phyloP scores from a whole-genome alignment of 129 eudicot species.

The Helichrysum umbraculigerum region DNA sequence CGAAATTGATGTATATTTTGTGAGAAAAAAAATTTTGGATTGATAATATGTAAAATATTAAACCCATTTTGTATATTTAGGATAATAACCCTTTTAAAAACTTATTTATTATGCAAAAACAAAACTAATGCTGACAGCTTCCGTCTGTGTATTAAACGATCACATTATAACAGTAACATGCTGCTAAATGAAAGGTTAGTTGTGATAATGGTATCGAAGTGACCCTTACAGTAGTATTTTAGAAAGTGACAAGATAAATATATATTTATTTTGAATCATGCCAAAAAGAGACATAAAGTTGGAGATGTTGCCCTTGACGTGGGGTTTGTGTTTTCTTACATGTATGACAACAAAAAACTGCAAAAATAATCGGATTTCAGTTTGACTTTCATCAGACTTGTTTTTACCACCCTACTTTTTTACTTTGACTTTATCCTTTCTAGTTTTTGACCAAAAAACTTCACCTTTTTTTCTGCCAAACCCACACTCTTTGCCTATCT shows the following conservation, averaged over 20 bases:
- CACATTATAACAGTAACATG: too few relatives aligned
- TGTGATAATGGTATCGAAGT: too few relatives aligned
- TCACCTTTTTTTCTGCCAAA: neutral
- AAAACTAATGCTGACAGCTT: too few relatives aligned
- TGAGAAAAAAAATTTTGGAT: too few relatives aligned
- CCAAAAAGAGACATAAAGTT: conserved; percentile 35
- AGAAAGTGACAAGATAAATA: neutral
- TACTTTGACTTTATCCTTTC: conserved; percentile 15
- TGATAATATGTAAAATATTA: too few relatives aligned
- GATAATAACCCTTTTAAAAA: too few relatives aligned
- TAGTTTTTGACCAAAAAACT: neutral
- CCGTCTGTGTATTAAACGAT: too few relatives aligned
- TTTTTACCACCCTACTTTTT: conserved; percentile 10
- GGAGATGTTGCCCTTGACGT: conserved; percentile 32
- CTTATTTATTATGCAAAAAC: too few relatives aligned
- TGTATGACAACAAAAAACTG: conserved; percentile 11
- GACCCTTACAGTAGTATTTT: too few relatives aligned
- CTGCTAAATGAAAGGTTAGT: too few relatives aligned
- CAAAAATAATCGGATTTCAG: conserved; percentile 6
- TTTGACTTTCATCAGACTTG: conserved; percentile 21
- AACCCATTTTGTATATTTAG: too few relatives aligned
- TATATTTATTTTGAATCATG: neutral
- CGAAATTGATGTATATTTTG: too few relatives aligned
- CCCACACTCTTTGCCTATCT: neutral
- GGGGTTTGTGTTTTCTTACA: conserved; percentile 21